These are phyloP conservation scores for Kuraishia capsulata DNA, from an alignment of 805 yeast species.

Conservation along the genomic window DNA sequence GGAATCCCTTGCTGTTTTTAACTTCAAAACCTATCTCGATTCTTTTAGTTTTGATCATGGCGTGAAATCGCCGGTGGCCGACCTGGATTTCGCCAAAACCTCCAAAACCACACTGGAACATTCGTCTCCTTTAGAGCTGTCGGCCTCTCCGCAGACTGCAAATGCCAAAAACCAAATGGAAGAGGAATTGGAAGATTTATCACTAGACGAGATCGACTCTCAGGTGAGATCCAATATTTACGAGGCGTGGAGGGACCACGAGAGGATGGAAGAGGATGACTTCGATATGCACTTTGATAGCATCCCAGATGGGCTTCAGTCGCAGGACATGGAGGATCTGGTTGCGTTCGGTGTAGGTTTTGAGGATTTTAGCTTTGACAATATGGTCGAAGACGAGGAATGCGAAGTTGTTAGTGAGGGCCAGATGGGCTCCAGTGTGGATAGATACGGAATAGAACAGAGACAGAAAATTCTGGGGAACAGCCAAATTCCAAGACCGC, in stretches of 20 bases:
- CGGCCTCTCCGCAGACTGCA: background rate
- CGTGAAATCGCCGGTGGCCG: conserved; percentile 9
- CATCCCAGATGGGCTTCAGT: background rate
- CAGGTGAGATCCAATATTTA: conserved; percentile 19
- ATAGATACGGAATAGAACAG: background rate
- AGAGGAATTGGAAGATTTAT: conserved; percentile 17
- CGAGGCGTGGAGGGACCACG: conserved; percentile 3
- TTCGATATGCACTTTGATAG: conserved; percentile 2
- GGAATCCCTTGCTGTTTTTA: conserved; percentile 3
- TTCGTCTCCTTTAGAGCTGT: background rate
- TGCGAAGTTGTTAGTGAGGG: background rate
- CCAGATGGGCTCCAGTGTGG: background rate
- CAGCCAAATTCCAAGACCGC: conserved; percentile 1
- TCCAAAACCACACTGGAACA: conserved; percentile 11
- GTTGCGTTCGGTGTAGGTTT: conserved; percentile 6
- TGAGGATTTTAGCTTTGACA: conserved; percentile 13
- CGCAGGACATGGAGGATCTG: conserved; percentile 1
- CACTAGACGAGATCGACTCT: conserved; percentile 25
- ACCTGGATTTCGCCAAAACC: conserved; percentile 15
- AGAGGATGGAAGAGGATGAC: conserved; percentile 1
- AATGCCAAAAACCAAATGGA: background rate
- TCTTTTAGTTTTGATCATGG: too few relatives aligned
- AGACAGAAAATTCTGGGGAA: background rate
- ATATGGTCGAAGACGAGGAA: conserved; percentile 3
- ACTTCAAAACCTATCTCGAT: conserved; percentile 18